Evolutionary conservation across 768 basidiomycete genomes (phyloP), one percentile per base, ranked within the genome.

Genomic region (Pleurotus tuoliensis): DNA sequence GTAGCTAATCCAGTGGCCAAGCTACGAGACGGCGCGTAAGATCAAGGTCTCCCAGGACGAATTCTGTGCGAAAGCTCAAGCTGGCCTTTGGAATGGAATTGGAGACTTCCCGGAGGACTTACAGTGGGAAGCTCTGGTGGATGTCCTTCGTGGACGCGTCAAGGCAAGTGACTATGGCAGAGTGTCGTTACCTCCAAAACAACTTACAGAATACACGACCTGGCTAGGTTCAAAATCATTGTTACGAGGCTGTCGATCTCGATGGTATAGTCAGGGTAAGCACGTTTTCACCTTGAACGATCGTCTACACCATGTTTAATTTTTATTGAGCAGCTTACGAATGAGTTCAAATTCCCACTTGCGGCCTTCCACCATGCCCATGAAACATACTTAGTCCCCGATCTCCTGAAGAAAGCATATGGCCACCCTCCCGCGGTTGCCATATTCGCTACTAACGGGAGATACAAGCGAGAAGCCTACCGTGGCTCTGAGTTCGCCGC

Each of bases 351-450:
- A 62, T 94, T 93, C 65, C 80, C 84, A 1, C 77, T 94, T 25
- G 82, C 88, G 5, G 87, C 90, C 5, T 85, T 94, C 65, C 92
- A 94, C 64, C 88, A 92, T 65, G 94, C 93, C 6, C 86, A 92
- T 55, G 93, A 96, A 67, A 84, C 92, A 1, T 97, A 92, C 71
- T 79, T 97, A n/a, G 88, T 94, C 20, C 91, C 94, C 1, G 83
- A 84, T 20, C 71, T 88, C 3, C 72, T 98, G 59, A 95, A 93
- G 70, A 74, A 81, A 67, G 83, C 87, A 59, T 94, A 78, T 63
- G 82, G 40, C 63, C 16, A 40, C 57, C n/a, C 84, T 9, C 92
- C 93, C 0, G 84, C 88, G 2, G 75, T 86, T 40, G 92, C 94
- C 2, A 69, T 96, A 41, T 94, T 93, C 58, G 87, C 90, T 3